Evolutionary conservation across 768 basidiomycete genomes (phyloP), one percentile per base, ranked within the genome.

Genomic region (Leccinum variicolor): DNA sequence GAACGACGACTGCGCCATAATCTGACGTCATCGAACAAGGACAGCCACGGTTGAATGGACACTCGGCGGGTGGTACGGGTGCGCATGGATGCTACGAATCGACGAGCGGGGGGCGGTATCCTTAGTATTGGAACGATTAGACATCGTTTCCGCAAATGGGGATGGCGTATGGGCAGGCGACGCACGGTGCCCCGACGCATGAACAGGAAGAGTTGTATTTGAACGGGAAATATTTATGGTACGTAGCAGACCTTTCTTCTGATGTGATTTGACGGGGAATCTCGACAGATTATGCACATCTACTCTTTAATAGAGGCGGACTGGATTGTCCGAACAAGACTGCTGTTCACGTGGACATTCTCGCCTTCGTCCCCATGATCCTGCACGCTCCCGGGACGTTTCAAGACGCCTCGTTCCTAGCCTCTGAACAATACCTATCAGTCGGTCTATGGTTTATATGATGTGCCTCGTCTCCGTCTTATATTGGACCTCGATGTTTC

Each of bases 81-180:
- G 66, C 41, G 7, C 63, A 59, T 4, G 55, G 55, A 4, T 64
- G 64, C 21, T 70, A 66, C 34, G 70, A 63, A 3, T 48, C 61
- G 31, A 39, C 58, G 23, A 45, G 53, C 26, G 66, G 63, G 7
- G 64, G 67, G 4, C 74, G 79, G 34, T 80, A 81, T 56, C 80
- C 79, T 17, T 80, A 82, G 58, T 84, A 75, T 61, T 84, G 83
- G 82, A 78, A 73, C 51, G 82, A 85, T 39, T 83, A 79, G 66
- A 76, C 79, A 26, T 73, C 81, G 14, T 83, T 80, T 65, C 73
- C 79, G 8, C 80, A 80, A 66, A 70, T 82, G 62, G 77, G 76
- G 47, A 68, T 76, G 48, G 64, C 77, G 3, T 80, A 80, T 66
- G 66, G 66, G 6, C 62, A 65, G 28, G 3, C 54, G 10, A 33